A percentile compares a stretch with the other conserved stretches of the same genome.
phyloP scores from a whole-genome alignment of 371 early-diverging fungal genomes.

The Mucor velutinosus region DNA sequence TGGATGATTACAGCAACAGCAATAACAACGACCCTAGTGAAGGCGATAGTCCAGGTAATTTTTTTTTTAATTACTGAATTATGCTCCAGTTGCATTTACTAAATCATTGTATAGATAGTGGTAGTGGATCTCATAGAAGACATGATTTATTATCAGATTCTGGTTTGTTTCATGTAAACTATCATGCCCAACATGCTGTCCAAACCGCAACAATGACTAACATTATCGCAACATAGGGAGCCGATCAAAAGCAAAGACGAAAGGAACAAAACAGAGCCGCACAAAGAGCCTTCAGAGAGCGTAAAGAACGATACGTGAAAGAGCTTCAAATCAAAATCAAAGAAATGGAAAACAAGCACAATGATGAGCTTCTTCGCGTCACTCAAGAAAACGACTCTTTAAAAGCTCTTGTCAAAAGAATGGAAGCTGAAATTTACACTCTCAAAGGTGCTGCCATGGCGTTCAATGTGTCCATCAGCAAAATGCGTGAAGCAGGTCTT shows the following conservation, averaged over 20 bases:
- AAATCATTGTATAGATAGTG: conserved; percentile 7
- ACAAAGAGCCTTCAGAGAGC: conserved; percentile 71
- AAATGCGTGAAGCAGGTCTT: conserved; percentile 23
- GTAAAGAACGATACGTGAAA: conserved; percentile 68
- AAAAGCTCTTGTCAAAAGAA: conserved; percentile 39
- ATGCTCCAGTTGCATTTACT: neutral
- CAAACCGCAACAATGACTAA: neutral
- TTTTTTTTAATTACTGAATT: neutral
- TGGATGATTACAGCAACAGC: conserved; percentile 11
- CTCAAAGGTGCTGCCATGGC: conserved; percentile 31
- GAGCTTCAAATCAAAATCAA: conserved; percentile 50
- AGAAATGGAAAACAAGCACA: conserved; percentile 22
- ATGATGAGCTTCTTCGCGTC: conserved; percentile 13
- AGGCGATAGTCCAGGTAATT: conserved; percentile 26
- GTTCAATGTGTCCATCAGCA: conserved; percentile 25
- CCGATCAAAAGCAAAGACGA: conserved; percentile 49
- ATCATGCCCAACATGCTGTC: neutral
- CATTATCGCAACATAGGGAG: neutral
- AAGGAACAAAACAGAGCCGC: conserved; percentile 71
- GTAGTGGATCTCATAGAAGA: conserved; percentile 4
- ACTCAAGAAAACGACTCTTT: conserved; percentile 18
- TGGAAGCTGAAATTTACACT: conserved; percentile 47
- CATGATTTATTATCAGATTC: conserved; percentile 7
- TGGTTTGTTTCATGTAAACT: conserved; percentile 4
- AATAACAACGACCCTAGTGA: conserved; percentile 17